These are phyloP conservation scores for Xerocomellus amylosporus DNA, from an alignment of 768 basidiomycete species.

Conservation along the genomic window DNA sequence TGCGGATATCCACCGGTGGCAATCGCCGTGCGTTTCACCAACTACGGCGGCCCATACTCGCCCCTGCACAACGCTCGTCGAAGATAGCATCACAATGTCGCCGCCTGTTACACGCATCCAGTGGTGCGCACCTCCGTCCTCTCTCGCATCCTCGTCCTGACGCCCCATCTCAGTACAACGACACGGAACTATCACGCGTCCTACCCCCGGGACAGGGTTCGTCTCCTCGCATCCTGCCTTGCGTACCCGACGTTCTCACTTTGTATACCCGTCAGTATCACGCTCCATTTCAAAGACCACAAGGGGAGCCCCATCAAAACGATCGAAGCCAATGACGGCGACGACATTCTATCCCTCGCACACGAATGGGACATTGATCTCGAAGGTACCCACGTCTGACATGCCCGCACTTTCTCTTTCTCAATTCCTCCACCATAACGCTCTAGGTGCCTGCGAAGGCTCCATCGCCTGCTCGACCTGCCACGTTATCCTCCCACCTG, in stretches of 20 bases:
- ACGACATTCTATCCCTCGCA: slow-evolving; percentile 86
- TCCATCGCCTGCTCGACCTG: slow-evolving; percentile 98
- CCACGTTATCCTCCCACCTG: slow-evolving; percentile 64
- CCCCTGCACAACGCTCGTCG: not conserved
- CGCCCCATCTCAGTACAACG: slow-evolving; percentile 11
- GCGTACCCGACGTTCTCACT: not conserved
- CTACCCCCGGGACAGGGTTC: slow-evolving; percentile 68
- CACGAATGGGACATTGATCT: slow-evolving; percentile 96
- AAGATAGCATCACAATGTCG: not conserved
- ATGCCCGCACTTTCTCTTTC: not conserved
- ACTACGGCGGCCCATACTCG: not conserved
- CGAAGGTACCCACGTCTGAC: slow-evolving; percentile 63
- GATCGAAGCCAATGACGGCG: slow-evolving; percentile 90
- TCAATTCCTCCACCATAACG: not conserved
- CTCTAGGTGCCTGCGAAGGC: slow-evolving; percentile 89
- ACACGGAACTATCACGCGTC: slow-evolving; percentile 60
- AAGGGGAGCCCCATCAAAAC: slow-evolving; percentile 83
- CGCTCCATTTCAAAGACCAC: slow-evolving; percentile 85
- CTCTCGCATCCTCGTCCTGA: not conserved
- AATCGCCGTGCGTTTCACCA: slow-evolving; percentile 19
- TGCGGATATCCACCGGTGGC: slow-evolving; percentile 3
- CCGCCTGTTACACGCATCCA: slow-evolving; percentile 18
- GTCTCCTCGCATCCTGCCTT: slow-evolving; percentile 6
- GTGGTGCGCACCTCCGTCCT: slow-evolving; percentile 8
- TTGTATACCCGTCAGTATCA: slow-evolving; percentile 53